Evolutionary conservation across 148 eudicot genomes (phyloP).

Genomic region (Polygonum aviculare): DNA sequence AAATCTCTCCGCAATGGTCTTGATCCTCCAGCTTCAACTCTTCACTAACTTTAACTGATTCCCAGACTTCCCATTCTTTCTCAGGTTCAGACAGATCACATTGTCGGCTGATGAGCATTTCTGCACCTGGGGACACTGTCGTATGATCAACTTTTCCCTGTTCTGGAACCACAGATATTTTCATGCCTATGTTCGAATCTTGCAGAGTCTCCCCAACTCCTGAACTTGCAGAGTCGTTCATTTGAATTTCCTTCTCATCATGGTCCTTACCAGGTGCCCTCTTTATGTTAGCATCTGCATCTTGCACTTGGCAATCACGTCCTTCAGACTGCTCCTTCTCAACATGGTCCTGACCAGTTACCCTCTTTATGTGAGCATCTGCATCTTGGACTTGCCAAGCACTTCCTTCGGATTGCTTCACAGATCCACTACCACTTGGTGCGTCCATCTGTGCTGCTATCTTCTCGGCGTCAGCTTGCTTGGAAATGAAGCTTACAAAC

Average conservation of each 20-base stretch:
- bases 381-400: constrained; percentile 17
- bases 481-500: constrained; percentile 32
- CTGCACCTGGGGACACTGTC: not conserved
- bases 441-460: constrained; percentile 21
- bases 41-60: not conserved
- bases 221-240: constrained; percentile 12
- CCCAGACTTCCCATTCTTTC: not conserved
- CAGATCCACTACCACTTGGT: constrained; percentile 19
- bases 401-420: constrained; percentile 26
- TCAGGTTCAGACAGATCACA: not conserved
- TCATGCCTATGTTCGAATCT: not conserved
- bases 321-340: constrained; percentile 25
- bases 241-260: constrained; percentile 16
- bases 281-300: constrained; percentile 15
- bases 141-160: constrained; percentile 7
- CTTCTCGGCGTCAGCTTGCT: constrained; percentile 30
- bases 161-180: not conserved
- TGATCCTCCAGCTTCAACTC: constrained; percentile 16
- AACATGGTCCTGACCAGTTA: not conserved
- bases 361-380: constrained; percentile 10
- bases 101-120: not conserved
- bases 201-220: not conserved
- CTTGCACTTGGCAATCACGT: constrained; percentile 17
- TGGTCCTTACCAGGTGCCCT: not conserved
- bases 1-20: constrained; percentile 17